phyloP scores from a whole-genome alignment of 73 alveolate genomes.

The Symbiodinium pilosum region DNA sequence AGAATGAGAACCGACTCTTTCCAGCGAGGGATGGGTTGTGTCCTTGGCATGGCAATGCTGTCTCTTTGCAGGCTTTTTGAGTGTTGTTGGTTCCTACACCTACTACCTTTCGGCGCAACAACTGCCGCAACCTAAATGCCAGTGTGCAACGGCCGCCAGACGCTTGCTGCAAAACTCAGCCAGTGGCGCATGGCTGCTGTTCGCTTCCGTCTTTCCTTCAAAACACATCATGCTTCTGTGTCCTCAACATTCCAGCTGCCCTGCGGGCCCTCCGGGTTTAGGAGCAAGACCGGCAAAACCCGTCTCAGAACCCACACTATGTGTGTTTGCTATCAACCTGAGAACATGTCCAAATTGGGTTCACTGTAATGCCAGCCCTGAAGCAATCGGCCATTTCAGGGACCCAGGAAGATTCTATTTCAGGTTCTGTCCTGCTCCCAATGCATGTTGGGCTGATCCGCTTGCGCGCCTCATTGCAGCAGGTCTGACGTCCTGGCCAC shows the following conservation, averaged over 20 bases:
- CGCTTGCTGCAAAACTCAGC: neutral
- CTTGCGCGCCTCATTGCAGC: neutral
- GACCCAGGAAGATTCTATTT: no score
- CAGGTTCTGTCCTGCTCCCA: conserved; percentile 73
- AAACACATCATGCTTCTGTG: neutral
- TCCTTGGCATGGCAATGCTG: neutral
- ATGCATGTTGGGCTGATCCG: conserved; percentile 34
- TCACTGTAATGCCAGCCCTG: neutral
- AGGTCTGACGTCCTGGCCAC: neutral
- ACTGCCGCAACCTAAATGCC: neutral
- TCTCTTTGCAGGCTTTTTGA: no score
- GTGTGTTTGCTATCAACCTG: no score
- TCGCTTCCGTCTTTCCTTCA: conserved; percentile 44
- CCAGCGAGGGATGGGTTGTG: conserved; percentile 85
- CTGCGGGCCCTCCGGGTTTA: no score
- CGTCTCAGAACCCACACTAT: no score
- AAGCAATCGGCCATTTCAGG: no score
- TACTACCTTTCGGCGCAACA: no score
- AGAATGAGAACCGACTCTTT: conserved; percentile 69
- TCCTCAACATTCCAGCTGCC: no score
- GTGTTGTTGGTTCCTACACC: no score
- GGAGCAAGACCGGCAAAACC: no score
- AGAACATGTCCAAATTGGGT: no score
- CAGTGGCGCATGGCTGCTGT: conserved; percentile 57
- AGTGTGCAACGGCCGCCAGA: neutral